phyloP scores from a whole-genome alignment of 2,329 filamentous ascomycete genomes.

The Sporothrix brasiliensis region DNA sequence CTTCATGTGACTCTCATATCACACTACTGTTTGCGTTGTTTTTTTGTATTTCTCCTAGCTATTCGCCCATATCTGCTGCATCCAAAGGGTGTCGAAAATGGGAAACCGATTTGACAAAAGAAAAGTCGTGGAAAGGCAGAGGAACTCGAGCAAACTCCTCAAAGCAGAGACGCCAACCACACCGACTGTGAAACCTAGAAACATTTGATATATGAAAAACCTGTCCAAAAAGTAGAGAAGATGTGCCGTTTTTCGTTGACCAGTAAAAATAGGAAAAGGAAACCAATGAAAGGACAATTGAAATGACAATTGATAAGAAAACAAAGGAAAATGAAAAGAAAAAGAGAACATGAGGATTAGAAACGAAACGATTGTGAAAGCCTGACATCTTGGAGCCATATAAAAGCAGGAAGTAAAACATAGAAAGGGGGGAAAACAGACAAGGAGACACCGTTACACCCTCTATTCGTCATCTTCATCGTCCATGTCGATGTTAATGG shows the following conservation, averaged over 20 bases:
- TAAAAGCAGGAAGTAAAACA: constrained; percentile 29
- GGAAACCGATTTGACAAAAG: neutral
- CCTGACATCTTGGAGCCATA: too few relatives aligned
- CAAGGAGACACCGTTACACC: neutral
- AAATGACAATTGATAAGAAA: neutral
- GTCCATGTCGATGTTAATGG: constrained; percentile 75
- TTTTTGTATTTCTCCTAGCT: constrained; percentile 20
- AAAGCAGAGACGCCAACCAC: constrained; percentile 9
- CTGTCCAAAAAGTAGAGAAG: neutral
- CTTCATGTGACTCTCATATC: too few relatives aligned
- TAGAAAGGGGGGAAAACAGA: neutral
- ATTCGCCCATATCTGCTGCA: constrained; percentile 12
- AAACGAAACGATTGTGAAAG: too few relatives aligned
- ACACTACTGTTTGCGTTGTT: neutral
- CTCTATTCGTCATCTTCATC: constrained; percentile 44
- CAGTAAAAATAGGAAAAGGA: neutral
- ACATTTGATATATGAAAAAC: neutral
- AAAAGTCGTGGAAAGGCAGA: neutral
- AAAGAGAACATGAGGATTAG: too few relatives aligned
- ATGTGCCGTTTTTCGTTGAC: constrained; percentile 22
- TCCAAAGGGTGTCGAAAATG: constrained; percentile 11
- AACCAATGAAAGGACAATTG: neutral
- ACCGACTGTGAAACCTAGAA: neutral
- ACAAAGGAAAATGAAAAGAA: constrained; percentile 17
- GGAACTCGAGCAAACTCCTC: neutral